Evolutionary conservation across 108 stramenopile genomes (phyloP), one percentile per base, ranked within the genome.

Genomic region (Skeletonema menzelii): DNA sequence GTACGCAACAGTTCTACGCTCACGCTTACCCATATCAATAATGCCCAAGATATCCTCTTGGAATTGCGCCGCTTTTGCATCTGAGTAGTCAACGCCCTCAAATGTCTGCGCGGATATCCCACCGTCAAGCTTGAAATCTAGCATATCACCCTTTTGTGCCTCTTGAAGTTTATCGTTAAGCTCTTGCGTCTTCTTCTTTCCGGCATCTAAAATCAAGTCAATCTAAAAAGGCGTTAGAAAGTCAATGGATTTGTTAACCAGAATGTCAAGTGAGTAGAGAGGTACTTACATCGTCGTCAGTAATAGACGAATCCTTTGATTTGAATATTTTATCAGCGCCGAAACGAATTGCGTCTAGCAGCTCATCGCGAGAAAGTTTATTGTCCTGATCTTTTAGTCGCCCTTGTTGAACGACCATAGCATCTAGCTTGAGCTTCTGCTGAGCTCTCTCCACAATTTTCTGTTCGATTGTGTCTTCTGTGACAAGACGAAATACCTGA

Each of bases 381-480:
- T 71, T 66, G 65, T 90, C 80, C 65, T 91, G 88, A 32, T 91
- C 82, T 62, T 85, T 82, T 58, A 93, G 83, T 34, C 89, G 86
- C 27, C 91, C 91, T 56, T 91, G 87, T 77, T 92, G 91, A 53
- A 90, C 89, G 59, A 99, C 98, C 90, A 99, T 98, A n/a, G 98
- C 98, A 84, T 99, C 99, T 27, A 99, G 94, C 72, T 99, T 99
- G 27, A 99, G 96, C 86, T 99, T 99, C 67, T 98, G 92, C 71
- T 99, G 97, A 11, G 99, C 99, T 32, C 99, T 94, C 81, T 99
- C 98, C 4, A 99, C 97, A 62, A 99, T 97, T 75, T 98, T 98
- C 79, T 99, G 97, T 83, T 99, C 99, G 31, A 99, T 91, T 3
- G 98, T 98, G 68, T 97, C 91, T 73, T 99, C 97, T 3, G 97